Conservation (phyloP, 1,139 yeast genomes). For the Debaryomyces fabryi region DNA sequence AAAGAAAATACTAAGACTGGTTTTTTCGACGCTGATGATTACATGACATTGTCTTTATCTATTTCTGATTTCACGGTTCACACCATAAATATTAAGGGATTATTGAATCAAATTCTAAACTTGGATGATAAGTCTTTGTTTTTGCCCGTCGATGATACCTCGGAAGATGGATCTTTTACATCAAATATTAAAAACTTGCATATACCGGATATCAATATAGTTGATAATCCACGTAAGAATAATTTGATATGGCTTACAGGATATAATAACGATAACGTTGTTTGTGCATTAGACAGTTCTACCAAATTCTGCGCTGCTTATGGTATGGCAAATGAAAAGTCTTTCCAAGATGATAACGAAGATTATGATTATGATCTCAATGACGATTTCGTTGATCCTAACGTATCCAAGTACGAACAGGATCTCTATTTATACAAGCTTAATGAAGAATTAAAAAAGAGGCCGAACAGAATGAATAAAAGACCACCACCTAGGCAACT, state of each 20-base stretch:
- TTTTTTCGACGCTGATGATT: conserved; percentile 27
- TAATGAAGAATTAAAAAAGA: neutral
- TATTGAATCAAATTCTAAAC: conserved; percentile 23
- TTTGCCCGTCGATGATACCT: conserved; percentile 1
- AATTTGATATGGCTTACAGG: conserved; percentile 17
- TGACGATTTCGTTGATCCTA: conserved; percentile 6
- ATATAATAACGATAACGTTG: conserved; percentile 32
- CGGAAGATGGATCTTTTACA: neutral
- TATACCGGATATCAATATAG: conserved; percentile 10
- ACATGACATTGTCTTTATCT: conserved; percentile 35
- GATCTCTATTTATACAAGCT: conserved; percentile 1
- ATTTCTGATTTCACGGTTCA: conserved; percentile 40
- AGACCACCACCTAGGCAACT: neutral
- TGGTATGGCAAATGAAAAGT: conserved; percentile 18
- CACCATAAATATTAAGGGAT: conserved; percentile 34
- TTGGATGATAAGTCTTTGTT: conserved; percentile 16
- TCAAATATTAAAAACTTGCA: conserved; percentile 7
- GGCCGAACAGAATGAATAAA: neutral
- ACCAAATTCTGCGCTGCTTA: conserved; percentile 27
- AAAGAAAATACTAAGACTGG: conserved; percentile 12
- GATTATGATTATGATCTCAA: conserved; percentile 7
- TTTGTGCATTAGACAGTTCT: conserved; percentile 34
- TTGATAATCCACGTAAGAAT: conserved; percentile 9
- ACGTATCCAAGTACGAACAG: conserved; percentile 5
- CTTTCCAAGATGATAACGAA: neutral